These are phyloP conservation scores for Dactylellina haptotyla DNA, from an alignment of 2,329 filamentous ascomycete genomes.

Conservation along the genomic window DNA sequence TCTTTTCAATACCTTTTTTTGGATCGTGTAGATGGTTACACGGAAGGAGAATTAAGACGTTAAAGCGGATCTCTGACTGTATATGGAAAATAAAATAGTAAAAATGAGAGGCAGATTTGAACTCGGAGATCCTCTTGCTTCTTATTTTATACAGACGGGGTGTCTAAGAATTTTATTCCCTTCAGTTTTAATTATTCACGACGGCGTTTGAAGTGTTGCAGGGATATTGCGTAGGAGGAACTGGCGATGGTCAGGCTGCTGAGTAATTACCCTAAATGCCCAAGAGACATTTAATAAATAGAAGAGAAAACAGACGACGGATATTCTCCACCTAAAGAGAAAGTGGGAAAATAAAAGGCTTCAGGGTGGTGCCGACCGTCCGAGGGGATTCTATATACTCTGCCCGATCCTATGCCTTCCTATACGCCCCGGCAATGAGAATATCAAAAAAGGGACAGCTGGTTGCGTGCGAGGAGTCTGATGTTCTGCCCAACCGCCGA, in stretches of 20 bases:
- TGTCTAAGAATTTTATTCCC: neutral
- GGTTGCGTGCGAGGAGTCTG: constrained; percentile 9
- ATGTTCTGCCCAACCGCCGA: constrained; percentile 50
- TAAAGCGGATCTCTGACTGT: constrained; percentile 16
- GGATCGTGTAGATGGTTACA: neutral
- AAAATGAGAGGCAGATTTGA: too few relatives aligned
- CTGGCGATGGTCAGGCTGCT: constrained; percentile 29
- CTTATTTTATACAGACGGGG: neutral
- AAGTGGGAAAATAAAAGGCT: neutral
- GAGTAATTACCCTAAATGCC: constrained; percentile 28
- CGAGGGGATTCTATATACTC: constrained; percentile 35
- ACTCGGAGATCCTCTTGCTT: too few relatives aligned
- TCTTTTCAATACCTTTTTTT: neutral
- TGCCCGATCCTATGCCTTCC: neutral
- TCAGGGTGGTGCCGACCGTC: constrained; percentile 37
- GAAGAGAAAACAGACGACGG: constrained; percentile 1
- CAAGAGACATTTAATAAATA: neutral
- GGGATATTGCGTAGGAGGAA: neutral
- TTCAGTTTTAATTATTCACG: neutral
- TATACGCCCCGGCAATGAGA: neutral
- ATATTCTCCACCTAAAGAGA: neutral
- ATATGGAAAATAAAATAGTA: neutral
- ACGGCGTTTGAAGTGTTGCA: constrained; percentile 19
- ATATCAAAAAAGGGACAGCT: neutral
- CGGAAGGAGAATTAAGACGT: constrained; percentile 18